phyloP scores from a whole-genome alignment of 495 filamentous ascomycete species.

The Oidiodendron maius region DNA sequence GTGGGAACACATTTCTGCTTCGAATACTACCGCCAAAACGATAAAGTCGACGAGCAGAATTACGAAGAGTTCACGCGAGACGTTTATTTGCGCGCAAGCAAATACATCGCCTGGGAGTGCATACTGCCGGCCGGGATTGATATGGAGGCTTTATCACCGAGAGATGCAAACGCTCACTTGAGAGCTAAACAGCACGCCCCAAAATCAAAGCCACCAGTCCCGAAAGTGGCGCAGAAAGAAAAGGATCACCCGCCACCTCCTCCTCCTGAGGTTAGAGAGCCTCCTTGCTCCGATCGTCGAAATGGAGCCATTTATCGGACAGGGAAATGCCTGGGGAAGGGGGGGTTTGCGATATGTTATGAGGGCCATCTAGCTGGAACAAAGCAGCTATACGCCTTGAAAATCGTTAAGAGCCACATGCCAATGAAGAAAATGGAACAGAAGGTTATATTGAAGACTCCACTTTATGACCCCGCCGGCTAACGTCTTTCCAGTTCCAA shows the following conservation, averaged over 20 bases:
- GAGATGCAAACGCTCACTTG: conserved; percentile 58
- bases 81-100: neutral
- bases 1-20: neutral
- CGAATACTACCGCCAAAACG: neutral
- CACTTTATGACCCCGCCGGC: conserved; percentile 4
- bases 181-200: conserved; percentile 25
- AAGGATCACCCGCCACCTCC: conserved; percentile 74
- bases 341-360: conserved; percentile 91
- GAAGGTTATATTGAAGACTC: conserved; percentile 55
- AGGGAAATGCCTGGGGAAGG: conserved; percentile 82
- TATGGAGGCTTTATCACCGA: conserved; percentile 68
- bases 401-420: conserved; percentile 89
- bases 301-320: conserved; percentile 75
- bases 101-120: conserved; percentile 17
- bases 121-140: conserved; percentile 22
- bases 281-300: conserved; percentile 49
- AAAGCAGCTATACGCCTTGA: conserved; percentile 70
- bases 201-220: conserved; percentile 49
- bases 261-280: conserved; percentile 71
- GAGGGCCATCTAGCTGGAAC: conserved; percentile 62
- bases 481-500: conserved; percentile 67
- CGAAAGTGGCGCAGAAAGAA: conserved; percentile 49
- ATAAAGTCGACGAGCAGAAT: conserved; percentile 1
- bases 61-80: conserved; percentile 8
- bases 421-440: conserved; percentile 66